Evolutionary conservation across 805 yeast genomes (phyloP), one percentile per base, ranked within the genome.

Genomic region (Schizosaccharomyces lindneri): DNA sequence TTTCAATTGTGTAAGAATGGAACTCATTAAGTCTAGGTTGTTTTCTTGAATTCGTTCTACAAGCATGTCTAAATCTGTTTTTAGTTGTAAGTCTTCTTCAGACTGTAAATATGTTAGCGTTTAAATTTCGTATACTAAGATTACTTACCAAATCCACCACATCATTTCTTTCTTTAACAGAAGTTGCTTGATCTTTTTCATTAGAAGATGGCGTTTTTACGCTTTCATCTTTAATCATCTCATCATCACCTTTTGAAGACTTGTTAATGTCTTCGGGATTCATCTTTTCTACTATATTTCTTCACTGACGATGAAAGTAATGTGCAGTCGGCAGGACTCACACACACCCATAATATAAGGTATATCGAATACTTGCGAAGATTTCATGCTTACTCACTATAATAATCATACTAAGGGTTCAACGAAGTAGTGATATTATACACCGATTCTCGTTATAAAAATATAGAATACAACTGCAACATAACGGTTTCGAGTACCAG

Each of bases 71-170:
- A 93, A 79, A 69, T 88, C 95, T 61, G 79, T 80, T 70, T 93
- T 89, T 66, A 93, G 78, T 70, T 84, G 85, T 66, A 81, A 84
- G 72, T 93, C 98, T 71, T 90, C 97, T 72, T 89, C 97, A 36
- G 88, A 84, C 63, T 93, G 78, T 70, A 13, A 55, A 21, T 19
- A 19, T 36, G 51, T 46, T 46, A 46, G 51, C 4, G 27, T 46
- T 27, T 51, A 5, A 5, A 24, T 24, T 5, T 24, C 15, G 27
- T 3, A 24, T 4, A 15, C 27, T 19, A 24, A 24, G 5, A 11
- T 29, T 6, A 51, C 57, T 24, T 51, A 51, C 57, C n/a, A 51
- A 29, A 21, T 51, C 57, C 57, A 19, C 57, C 27, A 24, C n/a
- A 17, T 51, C 57, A 51, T 51, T 29, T 29, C 36, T 21, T 51